Evolutionary conservation across 2,329 filamentous ascomycete genomes (phyloP), one percentile per base, ranked within the genome.

Genomic region (Amauroascus niger): DNA sequence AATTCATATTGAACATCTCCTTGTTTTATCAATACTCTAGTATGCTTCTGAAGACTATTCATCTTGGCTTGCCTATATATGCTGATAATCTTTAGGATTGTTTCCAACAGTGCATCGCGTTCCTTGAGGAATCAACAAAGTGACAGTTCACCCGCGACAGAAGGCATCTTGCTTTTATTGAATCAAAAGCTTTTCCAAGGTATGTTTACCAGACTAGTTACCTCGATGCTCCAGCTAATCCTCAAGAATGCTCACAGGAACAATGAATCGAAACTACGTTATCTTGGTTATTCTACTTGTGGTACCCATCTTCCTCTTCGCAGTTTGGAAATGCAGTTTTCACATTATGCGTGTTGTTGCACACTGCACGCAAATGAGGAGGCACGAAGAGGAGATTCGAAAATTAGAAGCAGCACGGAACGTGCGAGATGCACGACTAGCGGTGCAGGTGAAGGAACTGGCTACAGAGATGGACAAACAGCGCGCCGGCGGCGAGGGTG

Each of bases 221-320:
- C 8, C 14, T 14, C 11, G 32, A 37, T 2, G n/a, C 6, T 18
- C 9, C 18, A 11, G 26, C 46, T 49, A 49, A 49, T 40, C 18
- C 8, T 13, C 4, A 3, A 22, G 11, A 24, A n/a, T n/a, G n/a
- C 13, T 35, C 7, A 39, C 32, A 52, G 30, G 3, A 39, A 43
- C 37, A 18, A 65, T 65, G 63, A 58, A 59, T 26, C 43, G 54
- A 13, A 62, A 57, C 20, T 49, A 62, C 35, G 52, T 50, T 3
- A 61, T 66, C 37, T 50, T 64, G 30, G 33, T 66, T 24, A 58
- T 63, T 52, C 58, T 66, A 35, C 6, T 63, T 18, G 49, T 62
- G 11, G 52, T 65, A 28, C 60, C 62, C 2, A 13, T 61, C 24
- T 57, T 63, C 32, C 53, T 52, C 8, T 61, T 58, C 44, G 22